Evolutionary conservation across 805 yeast genomes (phyloP).

Genomic region (Lipomyces spencermartinsiae): DNA sequence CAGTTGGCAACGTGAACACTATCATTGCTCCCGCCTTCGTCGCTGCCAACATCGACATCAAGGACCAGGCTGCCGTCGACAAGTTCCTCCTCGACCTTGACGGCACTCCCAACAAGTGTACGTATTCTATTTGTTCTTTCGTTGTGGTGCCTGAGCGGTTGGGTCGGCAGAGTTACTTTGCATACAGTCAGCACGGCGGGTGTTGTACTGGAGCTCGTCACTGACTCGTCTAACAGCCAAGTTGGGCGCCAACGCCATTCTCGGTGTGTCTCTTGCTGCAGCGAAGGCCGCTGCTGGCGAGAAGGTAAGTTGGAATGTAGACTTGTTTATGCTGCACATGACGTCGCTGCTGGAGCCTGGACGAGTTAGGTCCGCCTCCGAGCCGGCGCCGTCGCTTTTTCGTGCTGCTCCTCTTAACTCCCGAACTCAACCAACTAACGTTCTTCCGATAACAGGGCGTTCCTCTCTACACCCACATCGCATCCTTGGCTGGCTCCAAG

Average conservation of each 20-base stretch:
- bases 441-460: constrained; percentile 54
- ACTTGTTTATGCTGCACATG: not conserved
- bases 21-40: constrained; percentile 93
- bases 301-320: constrained; percentile 49
- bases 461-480: constrained; percentile 91
- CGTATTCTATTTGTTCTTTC: not conserved
- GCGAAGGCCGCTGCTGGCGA: constrained; percentile 99
- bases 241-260: constrained; percentile 97
- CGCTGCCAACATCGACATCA: constrained; percentile 80
- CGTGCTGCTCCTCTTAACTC: constrained; percentile 13
- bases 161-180: not conserved
- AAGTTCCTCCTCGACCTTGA: constrained; percentile 84
- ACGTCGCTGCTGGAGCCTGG: constrained; percentile 1
- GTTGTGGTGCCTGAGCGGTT: not conserved
- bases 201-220: constrained; percentile 14
- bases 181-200: constrained; percentile 6
- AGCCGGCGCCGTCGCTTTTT: constrained; percentile 7
- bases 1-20: constrained; percentile 94
- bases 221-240: constrained; percentile 50
- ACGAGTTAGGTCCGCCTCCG: not conserved
- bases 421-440: constrained; percentile 10
- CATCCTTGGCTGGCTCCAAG: constrained; percentile 77
- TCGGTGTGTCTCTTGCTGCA: constrained; percentile 96
- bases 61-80: constrained; percentile 86
- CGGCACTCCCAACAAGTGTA: constrained; percentile 94